Evolutionary conservation across 2,329 filamentous ascomycete species (phyloP), one percentile per base, ranked within the genome.

Genomic region (Aspergillus sclerotialis): DNA sequence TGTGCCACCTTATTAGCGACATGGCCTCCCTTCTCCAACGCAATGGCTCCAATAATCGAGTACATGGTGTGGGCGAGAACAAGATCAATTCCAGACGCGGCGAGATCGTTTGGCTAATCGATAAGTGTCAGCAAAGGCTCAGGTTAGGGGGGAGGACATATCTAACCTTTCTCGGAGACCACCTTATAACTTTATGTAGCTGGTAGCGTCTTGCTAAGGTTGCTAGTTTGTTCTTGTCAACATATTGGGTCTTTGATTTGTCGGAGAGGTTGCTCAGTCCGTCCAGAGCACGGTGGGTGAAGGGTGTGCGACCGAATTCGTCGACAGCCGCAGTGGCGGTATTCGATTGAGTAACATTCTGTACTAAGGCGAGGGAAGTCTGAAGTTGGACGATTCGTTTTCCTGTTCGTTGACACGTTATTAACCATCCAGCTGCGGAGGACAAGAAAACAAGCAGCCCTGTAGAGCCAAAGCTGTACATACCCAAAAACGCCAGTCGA

Each of bases 401-500:
- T 39, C 80, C 77, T 80, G 44, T 36, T 21, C 27, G 16, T 14
- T 30, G 32, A n/a, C n/a, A n/a, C n/a, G n/a, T n/a, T n/a, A n/a
- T n/a, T n/a, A n/a, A n/a, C n/a, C n/a, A n/a, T n/a, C n/a, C n/a
- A n/a, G n/a, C n/a, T n/a, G n/a, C n/a, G n/a, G n/a, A n/a, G n/a
- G n/a, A n/a, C n/a, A n/a, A n/a, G n/a, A n/a, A n/a, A n/a, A n/a
- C n/a, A n/a, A n/a, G n/a, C n/a, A n/a, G n/a, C n/a, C n/a, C n/a
- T n/a, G n/a, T n/a, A n/a, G n/a, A n/a, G n/a, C n/a, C n/a, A n/a
- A n/a, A n/a, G n/a, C n/a, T n/a, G n/a, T 13, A 54, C 68, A 39
- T 75, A 93, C 87, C 90, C 35, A 94, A 69, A 55, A 85, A 88
- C n/a, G 88, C 85, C 61, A 98, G 69, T 43, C 86, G 78, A 54